Conservation (phyloP, 768 basidiomycete genomes). For the Lactarius tabidus region DNA sequence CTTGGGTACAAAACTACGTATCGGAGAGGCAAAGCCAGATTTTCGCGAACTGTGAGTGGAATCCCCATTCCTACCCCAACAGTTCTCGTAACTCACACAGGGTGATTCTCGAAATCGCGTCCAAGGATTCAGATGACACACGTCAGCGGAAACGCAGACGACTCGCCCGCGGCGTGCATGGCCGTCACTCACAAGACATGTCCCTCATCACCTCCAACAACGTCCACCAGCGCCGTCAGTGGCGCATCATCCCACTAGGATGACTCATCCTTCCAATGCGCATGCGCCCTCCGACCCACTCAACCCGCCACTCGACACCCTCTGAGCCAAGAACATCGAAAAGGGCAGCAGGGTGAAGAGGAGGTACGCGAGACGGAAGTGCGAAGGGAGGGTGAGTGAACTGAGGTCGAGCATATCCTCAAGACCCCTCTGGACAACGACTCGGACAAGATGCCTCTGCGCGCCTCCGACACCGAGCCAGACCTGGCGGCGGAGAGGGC, state of each 20-base stretch:
- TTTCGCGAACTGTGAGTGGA: conserved; percentile 53
- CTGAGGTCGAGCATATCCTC: conserved; percentile 21
- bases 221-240: conserved; percentile 49
- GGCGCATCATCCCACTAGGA: conserved; percentile 65
- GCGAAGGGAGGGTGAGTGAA: not conserved
- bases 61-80: conserved; percentile 9
- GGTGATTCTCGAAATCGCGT: conserved; percentile 36
- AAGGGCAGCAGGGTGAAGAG: too few relatives aligned
- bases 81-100: conserved; percentile 27
- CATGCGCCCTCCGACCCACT: conserved; percentile 69
- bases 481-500: conserved; percentile 44
- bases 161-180: conserved; percentile 35
- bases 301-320: conserved; percentile 11
- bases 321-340: conserved; percentile 25
- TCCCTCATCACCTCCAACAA: conserved; percentile 58
- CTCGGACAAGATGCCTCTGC: not conserved
- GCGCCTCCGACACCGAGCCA: conserved; percentile 6
- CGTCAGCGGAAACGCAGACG: conserved; percentile 45
- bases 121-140: conserved; percentile 28
- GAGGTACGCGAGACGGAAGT: conserved; percentile 28
- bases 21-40: conserved; percentile 81
- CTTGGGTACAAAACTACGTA: conserved; percentile 73
- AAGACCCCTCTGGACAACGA: conserved; percentile 11
- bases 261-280: conserved; percentile 61
- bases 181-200: conserved; percentile 57